Evolutionary conservation across 768 basidiomycete species (phyloP), one percentile per base, ranked within the genome.

Genomic region (Suillus subaureus): DNA sequence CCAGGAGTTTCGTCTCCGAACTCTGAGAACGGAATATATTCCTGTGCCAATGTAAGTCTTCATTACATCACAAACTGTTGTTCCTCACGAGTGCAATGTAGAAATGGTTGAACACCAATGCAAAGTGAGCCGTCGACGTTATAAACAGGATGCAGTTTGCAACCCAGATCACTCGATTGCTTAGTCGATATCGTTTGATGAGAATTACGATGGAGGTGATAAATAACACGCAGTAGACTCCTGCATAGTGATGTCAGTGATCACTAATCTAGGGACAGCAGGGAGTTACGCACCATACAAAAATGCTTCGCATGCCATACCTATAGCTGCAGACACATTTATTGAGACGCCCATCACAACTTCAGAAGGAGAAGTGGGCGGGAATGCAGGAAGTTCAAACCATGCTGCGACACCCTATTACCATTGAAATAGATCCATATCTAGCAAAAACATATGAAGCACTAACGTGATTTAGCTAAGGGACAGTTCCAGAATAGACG

Each of bases 301-400:
- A 31, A 73, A 57, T 6, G 70, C 70, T 58, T 76, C 75, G 55
- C 67, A 71, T 33, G 43, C 73, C 26, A 71, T 69, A 33, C 75
- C 75, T 12, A 60, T 6, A 28, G 26, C 40, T 60, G 18, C 6
- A 28, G 40, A 13, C 12, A 28, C 16, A 42, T 40, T 40, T 11
- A 28, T 18, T 28, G 58, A 60, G 26, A 33, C 5, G 33, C 6
- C 33, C 33, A 33, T 33, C 33, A 6, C 33, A 33, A 33, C 33
- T 6, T 33, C 33, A 33, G 4, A 33, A 6, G 33, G 33, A 33
- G 33, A 33, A 33, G 33, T 6, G 33, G 33, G 33, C 33, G 6
- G 33, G 33, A 33, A 33, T 33, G 33, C 33, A 33, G 33, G 33
- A 33, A 33, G 5, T 33, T 33, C 33, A 6, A 33, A 6, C 5